Evolutionary conservation across 495 filamentous ascomycete genomes (phyloP).

Genomic region (Aspergillus wentii): DNA sequence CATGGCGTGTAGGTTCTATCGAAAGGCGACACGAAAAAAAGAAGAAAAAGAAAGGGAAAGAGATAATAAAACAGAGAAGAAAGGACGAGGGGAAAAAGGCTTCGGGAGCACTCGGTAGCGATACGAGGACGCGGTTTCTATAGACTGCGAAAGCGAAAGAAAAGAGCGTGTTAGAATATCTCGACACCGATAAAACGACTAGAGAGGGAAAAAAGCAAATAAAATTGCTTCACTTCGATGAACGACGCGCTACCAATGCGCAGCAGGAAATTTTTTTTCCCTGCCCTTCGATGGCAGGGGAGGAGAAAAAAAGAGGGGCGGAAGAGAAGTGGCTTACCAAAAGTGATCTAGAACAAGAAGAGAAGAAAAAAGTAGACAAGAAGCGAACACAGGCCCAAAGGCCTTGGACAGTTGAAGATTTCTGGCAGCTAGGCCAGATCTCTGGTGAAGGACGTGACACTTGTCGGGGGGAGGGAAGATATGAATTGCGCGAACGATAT

Average conservation of each 20-base stretch:
- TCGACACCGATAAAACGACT: not conserved
- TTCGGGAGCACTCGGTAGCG: conserved; percentile 28
- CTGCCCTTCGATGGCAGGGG: not conserved
- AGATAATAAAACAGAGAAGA: conserved; percentile 17
- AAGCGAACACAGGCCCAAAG: conserved; percentile 12
- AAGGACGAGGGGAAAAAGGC: conserved; percentile 28
- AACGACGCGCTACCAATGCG: conserved; percentile 25
- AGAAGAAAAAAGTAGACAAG: conserved; percentile 10
- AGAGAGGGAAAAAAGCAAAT: not conserved
- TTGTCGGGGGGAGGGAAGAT: not conserved
- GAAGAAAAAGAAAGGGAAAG: conserved; percentile 19
- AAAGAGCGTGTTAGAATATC: conserved; percentile 11
- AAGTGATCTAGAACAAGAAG: conserved; percentile 15
- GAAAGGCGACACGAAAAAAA: conserved; percentile 20
- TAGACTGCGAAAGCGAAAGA: conserved; percentile 22
- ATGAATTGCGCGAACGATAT: conserved; percentile 1
- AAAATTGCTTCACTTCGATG: too few species aligned
- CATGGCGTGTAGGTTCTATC: conserved; percentile 56
- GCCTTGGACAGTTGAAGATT: conserved; percentile 9
- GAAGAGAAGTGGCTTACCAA: conserved; percentile 21
- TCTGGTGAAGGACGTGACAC: conserved; percentile 4
- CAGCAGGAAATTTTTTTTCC: conserved; percentile 12
- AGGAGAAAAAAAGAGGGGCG: not conserved
- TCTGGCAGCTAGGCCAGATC: conserved; percentile 27
- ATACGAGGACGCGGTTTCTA: conserved; percentile 37